Base-by-base conservation (phyloP, 1,284 basidiomycete species). In the Cryptococcus hybrid region DNA sequence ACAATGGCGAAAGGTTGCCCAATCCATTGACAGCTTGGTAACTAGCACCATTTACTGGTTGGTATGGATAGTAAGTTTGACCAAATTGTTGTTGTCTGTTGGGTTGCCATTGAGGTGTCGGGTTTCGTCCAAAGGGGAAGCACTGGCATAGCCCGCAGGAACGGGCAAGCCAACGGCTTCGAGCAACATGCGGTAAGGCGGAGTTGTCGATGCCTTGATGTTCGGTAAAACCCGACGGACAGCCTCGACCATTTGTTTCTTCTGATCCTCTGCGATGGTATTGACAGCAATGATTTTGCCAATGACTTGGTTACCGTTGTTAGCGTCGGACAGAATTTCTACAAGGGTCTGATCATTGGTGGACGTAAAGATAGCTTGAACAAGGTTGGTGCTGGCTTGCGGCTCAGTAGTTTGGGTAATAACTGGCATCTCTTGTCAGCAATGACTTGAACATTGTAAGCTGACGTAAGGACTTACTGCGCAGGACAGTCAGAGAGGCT, bases 121-220 rank as follows among this genome's bases (percentile, higher is more conserved):
- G 35, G 5, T 12, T 12, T 6, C 56, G 51, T 5, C 58, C 59
- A 46, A 58, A 58, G 5, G 54, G 52, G 5, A 53, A 13, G 49
- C 47, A 9, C 52, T 54, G 35, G 54, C 54, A 39, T 59, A 59
- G 39, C 56, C 59, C 7, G 70, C 59, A 0, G 90, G 89, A 43
- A 92, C 87, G 6, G 91, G 90, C 50, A 97, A 79, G 9, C 93
- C 93, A 62, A 96, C 90, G 78, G 95, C 92, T 75, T 96, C 91
- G 56, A 95, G 90, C 50, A 97, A 82, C 54, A 90, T 85, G 59
- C 92, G 86, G 73, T 97, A 96, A n/a, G 92, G 90, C 66, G 92
- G 90, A 4, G 89, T 91, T 30, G 88, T 86, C 50, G 90, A 88
- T 43, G 92, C 91, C 79, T 92, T 92, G 58, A 94, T 81, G 71